Evolutionary conservation across 1,284 basidiomycete genomes (phyloP).

Genomic region (Ganoderma sp.): DNA sequence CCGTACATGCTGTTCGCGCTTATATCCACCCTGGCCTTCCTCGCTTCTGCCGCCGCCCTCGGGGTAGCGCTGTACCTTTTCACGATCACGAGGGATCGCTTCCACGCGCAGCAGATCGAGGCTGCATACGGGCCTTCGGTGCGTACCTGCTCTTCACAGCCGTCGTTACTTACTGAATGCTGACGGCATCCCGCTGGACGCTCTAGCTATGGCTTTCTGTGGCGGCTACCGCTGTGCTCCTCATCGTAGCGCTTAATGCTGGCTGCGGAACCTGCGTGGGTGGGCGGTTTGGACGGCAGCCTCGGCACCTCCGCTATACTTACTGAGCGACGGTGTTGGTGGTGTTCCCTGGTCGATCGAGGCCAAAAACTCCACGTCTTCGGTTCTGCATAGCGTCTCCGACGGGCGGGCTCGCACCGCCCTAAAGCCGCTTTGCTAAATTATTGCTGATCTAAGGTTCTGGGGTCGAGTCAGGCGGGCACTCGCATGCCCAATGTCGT

Average conservation of each 20-base stretch:
- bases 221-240: conserved; percentile 35
- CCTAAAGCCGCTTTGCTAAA: conserved; percentile 2
- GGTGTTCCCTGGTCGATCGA: background rate
- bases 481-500: background rate
- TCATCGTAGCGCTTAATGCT: conserved; percentile 37
- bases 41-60: conserved; percentile 37
- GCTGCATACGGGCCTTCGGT: conserved; percentile 40
- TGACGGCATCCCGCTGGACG: background rate
- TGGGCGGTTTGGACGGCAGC: conserved; percentile 36
- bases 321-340: conserved; percentile 22
- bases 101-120: conserved; percentile 33
- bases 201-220: conserved; percentile 42
- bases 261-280: conserved; percentile 40
- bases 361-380: background rate
- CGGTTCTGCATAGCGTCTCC: background rate
- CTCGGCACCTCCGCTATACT: conserved; percentile 28
- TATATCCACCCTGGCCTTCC: conserved; percentile 35
- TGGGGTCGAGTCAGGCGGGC: background rate
- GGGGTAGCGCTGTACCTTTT: conserved; percentile 38
- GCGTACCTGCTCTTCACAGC: conserved; percentile 15
- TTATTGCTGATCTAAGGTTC: conserved; percentile 27
- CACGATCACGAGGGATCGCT: conserved; percentile 32
- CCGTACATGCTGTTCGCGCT: conserved; percentile 37
- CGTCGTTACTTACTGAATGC: background rate
- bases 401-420: background rate